Evolutionary conservation across 805 yeast species (phyloP).

Genomic region (Myxozyma neglecta): DNA sequence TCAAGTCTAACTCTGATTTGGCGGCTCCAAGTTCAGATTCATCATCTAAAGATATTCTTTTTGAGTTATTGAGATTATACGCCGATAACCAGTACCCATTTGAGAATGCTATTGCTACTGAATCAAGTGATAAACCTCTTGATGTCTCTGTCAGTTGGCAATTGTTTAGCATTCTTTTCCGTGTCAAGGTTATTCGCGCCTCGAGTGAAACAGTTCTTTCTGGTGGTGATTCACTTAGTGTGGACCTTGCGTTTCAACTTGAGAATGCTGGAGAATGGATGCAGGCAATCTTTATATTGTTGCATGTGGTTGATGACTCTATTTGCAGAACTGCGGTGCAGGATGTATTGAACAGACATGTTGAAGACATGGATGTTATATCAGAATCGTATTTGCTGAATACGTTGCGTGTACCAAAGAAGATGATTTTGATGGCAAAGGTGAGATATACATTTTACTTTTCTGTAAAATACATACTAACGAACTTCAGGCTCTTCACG

Average conservation of each 20-base stretch:
- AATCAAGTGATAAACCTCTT: not conserved
- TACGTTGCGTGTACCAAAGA: conserved; percentile 17
- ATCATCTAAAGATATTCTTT: conserved; percentile 17
- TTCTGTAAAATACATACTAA: conserved; percentile 37
- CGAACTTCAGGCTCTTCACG: conserved; percentile 61
- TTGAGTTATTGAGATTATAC: conserved; percentile 24
- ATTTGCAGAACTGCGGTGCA: conserved; percentile 47
- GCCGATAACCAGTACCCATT: conserved; percentile 18
- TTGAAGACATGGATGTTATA: conserved; percentile 16
- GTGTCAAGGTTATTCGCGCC: conserved; percentile 20
- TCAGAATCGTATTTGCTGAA: conserved; percentile 10
- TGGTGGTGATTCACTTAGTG: conserved; percentile 44
- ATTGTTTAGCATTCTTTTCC: conserved; percentile 46
- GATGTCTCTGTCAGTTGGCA: conserved; percentile 48
- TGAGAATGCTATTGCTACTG: conserved; percentile 10
- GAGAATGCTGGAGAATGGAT: conserved; percentile 50
- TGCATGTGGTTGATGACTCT: conserved; percentile 55
- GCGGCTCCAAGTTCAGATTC: conserved; percentile 4
- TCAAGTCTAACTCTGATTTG: conserved; percentile 6
- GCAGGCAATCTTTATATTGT: conserved; percentile 63
- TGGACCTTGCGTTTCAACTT: conserved; percentile 54
- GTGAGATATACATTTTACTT: not conserved
- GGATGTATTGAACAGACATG: conserved; percentile 34
- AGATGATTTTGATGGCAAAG: conserved; percentile 28
- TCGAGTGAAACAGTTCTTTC: conserved; percentile 9